Evolutionary conservation across 1,139 yeast genomes (phyloP).

Genomic region (Blastobotrys persicus): DNA sequence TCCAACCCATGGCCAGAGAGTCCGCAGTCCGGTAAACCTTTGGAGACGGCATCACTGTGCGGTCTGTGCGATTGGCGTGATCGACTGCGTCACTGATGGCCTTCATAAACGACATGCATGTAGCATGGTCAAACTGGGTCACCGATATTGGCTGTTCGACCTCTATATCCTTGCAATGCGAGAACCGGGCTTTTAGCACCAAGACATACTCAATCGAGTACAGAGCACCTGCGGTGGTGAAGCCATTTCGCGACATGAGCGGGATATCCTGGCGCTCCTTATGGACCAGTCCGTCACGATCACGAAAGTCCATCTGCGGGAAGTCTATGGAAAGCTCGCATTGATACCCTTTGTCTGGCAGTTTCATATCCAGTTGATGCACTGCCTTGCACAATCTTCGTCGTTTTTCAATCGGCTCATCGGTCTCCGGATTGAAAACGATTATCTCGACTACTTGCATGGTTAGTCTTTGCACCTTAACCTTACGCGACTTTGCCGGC

Average conservation of each 20-base stretch:
- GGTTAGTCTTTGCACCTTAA: slow-evolving; percentile 38
- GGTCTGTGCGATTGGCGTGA: slow-evolving; percentile 36
- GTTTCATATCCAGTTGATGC: slow-evolving; percentile 32
- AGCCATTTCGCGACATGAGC: slow-evolving; percentile 35
- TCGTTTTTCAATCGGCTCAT: slow-evolving; percentile 35
- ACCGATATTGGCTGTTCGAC: slow-evolving; percentile 39
- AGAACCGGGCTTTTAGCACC: slow-evolving; percentile 38
- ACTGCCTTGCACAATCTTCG: slow-evolving; percentile 34
- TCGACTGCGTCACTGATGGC: slow-evolving; percentile 38
- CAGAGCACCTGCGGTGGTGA: slow-evolving; percentile 39
- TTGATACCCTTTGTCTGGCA: slow-evolving; percentile 31
- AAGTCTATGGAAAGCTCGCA: slow-evolving; percentile 35
- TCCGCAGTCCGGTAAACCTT: slow-evolving; percentile 21
- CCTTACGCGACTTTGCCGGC: slow-evolving; percentile 36
- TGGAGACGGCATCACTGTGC: slow-evolving; percentile 16
- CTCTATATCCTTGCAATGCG: slow-evolving; percentile 41
- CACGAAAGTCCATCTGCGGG: slow-evolving; percentile 32
- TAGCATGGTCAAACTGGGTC: slow-evolving; percentile 41
- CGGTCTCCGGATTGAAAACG: slow-evolving; percentile 35
- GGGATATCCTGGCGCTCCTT: slow-evolving; percentile 40
- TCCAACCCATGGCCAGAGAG: not conserved
- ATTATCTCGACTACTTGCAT: slow-evolving; percentile 39
- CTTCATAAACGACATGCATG: slow-evolving; percentile 39
- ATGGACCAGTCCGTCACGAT: slow-evolving; percentile 33
- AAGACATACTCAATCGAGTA: slow-evolving; percentile 38